A percentile compares a stretch with the other conserved stretches of the same genome.
Conservation (phyloP, 2,329 filamentous ascomycete genomes). For the Nigrospora osmanthi region DNA sequence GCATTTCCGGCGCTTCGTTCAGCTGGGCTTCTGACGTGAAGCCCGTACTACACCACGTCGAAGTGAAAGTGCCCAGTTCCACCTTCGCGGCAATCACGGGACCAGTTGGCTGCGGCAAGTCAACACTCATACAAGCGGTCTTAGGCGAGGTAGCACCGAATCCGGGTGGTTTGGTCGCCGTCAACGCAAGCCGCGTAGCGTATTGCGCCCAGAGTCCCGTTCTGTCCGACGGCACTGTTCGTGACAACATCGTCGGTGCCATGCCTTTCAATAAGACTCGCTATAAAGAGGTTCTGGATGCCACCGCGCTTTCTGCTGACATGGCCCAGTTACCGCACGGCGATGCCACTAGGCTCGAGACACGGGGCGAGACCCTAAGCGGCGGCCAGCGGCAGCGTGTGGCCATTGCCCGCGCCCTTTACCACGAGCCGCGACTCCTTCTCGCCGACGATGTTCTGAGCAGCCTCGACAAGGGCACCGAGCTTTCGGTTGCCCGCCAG, state of each 20-base stretch:
- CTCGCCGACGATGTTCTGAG: slow-evolving; percentile 28
- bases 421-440: slow-evolving; percentile 17
- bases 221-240: too few relatives aligned
- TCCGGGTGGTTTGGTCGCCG: too few relatives aligned
- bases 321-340: slow-evolving; percentile 24
- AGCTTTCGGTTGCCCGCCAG: slow-evolving; percentile 19
- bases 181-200: too few relatives aligned
- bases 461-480: slow-evolving; percentile 24
- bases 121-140: too few relatives aligned
- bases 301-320: slow-evolving; percentile 16
- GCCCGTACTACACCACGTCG: too few relatives aligned
- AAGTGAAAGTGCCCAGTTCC: too few relatives aligned
- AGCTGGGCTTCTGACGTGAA: too few relatives aligned
- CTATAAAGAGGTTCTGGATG: slow-evolving; percentile 19
- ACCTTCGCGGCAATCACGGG: too few relatives aligned
- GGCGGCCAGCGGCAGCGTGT: slow-evolving; percentile 38
- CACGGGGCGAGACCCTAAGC: slow-evolving; percentile 34
- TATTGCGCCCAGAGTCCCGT: too few relatives aligned
- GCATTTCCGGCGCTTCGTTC: too few relatives aligned
- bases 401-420: slow-evolving; percentile 23
- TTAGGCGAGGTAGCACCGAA: too few relatives aligned
- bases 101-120: too few relatives aligned
- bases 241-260: slow-evolving; percentile 21
- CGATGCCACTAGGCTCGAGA: slow-evolving; percentile 32
- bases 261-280: slow-evolving; percentile 13